phyloP scores from a whole-genome alignment of 306 rosid species.

The Nissolia schottii region DNA sequence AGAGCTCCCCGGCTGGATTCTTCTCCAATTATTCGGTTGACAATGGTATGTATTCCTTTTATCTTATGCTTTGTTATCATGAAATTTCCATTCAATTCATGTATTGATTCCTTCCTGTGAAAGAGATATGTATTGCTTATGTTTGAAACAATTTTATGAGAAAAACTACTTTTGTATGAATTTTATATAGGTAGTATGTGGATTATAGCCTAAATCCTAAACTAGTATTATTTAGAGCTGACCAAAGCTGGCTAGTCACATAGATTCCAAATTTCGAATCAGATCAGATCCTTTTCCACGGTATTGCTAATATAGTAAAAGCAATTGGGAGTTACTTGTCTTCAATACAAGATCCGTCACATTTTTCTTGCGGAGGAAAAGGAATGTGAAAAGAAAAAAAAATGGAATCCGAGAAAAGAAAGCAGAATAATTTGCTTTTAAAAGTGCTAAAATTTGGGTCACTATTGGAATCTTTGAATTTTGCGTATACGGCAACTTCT shows the following conservation, averaged over 20 bases:
- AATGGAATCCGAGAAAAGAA: neutral
- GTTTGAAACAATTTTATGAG: neutral
- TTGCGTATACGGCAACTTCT: neutral
- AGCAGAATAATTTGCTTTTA: neutral
- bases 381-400: neutral
- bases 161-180: neutral
- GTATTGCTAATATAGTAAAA: neutral
- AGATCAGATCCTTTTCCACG: constrained; percentile 9
- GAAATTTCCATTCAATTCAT: neutral
- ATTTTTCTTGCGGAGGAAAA: neutral
- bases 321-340: neutral
- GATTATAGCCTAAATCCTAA: neutral
- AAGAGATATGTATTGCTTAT: neutral
- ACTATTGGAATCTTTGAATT: neutral
- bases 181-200: no score
- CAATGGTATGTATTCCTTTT: constrained; percentile 49
- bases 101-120: neutral
- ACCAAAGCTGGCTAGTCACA: neutral
- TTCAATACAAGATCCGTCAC: neutral
- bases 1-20: constrained; percentile 69
- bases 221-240: neutral
- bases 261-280: constrained; percentile 12
- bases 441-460: neutral
- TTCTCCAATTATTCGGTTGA: constrained; percentile 41
- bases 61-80: neutral